Conservation (phyloP, 2,329 filamentous ascomycete species). For the Colletotrichum acutatum region DNA sequence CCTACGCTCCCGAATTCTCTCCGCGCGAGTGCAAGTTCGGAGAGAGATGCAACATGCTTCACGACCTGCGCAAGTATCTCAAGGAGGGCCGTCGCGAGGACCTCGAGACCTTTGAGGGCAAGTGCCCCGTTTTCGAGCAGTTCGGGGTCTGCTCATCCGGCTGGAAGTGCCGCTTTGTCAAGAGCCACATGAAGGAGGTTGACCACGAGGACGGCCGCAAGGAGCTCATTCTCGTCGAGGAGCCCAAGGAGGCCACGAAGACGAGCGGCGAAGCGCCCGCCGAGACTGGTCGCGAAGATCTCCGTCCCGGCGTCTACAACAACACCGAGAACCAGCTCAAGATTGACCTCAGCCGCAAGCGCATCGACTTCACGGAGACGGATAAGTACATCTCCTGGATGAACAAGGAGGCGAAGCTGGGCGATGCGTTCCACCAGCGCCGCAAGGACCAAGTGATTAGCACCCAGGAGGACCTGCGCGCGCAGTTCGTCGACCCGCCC, state of each 20-base stretch:
- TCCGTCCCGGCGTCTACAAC: constrained; percentile 78
- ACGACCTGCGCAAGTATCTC: constrained; percentile 88
- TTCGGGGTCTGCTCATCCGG: constrained; percentile 83
- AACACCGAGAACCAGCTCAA: constrained; percentile 77
- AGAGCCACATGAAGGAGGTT: constrained; percentile 86
- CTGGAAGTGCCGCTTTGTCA: constrained; percentile 94
- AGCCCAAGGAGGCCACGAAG: constrained; percentile 50
- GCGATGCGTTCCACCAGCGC: constrained; percentile 52
- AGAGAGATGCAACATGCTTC: constrained; percentile 82
- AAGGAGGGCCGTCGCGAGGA: constrained; percentile 84
- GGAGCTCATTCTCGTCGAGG: constrained; percentile 78
- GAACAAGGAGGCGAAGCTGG: constrained; percentile 65
- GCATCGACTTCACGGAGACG: constrained; percentile 75
- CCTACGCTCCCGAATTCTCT: constrained; percentile 81
- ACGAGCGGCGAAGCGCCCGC: constrained; percentile 46
- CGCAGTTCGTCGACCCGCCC: constrained; percentile 85
- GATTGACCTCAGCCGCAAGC: constrained; percentile 79
- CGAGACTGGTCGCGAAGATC: constrained; percentile 55
- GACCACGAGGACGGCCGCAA: constrained; percentile 82
- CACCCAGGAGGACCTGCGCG: constrained; percentile 76
- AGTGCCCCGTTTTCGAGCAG: constrained; percentile 84
- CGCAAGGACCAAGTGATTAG: constrained; percentile 54
- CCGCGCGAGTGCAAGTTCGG: constrained; percentile 81
- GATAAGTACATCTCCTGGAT: constrained; percentile 84
- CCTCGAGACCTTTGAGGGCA: constrained; percentile 77